Evolutionary conservation across 2,329 filamentous ascomycete genomes (phyloP).

Genomic region (Apiospora saccharicola): DNA sequence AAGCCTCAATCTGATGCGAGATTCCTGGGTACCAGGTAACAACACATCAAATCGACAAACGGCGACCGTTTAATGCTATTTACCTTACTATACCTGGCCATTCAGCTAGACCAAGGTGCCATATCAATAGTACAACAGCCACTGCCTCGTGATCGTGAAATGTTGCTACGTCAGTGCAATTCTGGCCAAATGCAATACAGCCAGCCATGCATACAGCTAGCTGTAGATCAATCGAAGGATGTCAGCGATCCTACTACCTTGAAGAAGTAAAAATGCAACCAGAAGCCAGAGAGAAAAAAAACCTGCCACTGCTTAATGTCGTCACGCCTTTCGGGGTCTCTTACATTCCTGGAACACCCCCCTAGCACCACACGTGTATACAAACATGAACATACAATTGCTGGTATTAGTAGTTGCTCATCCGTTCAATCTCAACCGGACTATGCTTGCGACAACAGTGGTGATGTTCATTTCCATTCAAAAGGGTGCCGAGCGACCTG

Average conservation of each 20-base stretch:
- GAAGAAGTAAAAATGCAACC: background rate
- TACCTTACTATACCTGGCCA: background rate
- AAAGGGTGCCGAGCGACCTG: background rate
- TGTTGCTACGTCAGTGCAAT: background rate
- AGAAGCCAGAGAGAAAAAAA: background rate
- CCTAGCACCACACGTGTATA: too few species aligned
- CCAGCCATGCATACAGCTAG: background rate
- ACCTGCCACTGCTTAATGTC: constrained; percentile 12
- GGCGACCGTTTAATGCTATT: background rate
- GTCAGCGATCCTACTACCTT: background rate
- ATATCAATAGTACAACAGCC: background rate
- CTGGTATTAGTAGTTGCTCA: background rate
- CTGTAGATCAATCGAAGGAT: background rate
- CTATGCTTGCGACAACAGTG: background rate
- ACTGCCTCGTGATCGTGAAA: background rate
- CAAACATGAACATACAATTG: background rate
- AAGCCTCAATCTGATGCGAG: background rate
- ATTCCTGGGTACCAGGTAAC: background rate
- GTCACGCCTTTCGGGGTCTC: constrained; percentile 6
- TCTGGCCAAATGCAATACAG: background rate
- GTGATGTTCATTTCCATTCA: background rate
- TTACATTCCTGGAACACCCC: constrained; percentile 3
- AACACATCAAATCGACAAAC: background rate
- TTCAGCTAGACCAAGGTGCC: background rate
- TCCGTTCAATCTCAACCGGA: background rate